Conservation (phyloP, 345 rosid genomes). For the Pelargonium nanum region DNA sequence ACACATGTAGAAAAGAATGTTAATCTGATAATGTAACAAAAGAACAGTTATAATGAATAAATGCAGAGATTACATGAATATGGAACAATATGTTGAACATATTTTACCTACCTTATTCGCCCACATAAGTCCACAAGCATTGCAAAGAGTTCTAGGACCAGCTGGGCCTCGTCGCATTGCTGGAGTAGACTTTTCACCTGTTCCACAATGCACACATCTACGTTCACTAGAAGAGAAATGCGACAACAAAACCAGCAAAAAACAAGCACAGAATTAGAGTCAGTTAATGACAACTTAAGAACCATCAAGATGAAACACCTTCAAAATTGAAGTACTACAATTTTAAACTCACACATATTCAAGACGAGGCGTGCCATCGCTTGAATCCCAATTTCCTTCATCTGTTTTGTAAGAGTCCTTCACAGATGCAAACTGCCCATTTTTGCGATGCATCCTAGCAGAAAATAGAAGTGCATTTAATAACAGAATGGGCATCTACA, state of each 20-base stretch:
- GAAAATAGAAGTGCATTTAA: slow-evolving; percentile 4
- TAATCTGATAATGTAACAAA: neutral
- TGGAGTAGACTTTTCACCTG: slow-evolving; percentile 24
- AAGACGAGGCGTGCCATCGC: slow-evolving; percentile 15
- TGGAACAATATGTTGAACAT: neutral
- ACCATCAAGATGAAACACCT: neutral
- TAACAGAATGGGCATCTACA: neutral
- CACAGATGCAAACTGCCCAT: slow-evolving; percentile 20
- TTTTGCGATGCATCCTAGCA: slow-evolving; percentile 18
- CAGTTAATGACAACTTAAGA: neutral
- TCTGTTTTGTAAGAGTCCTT: slow-evolving; percentile 13
- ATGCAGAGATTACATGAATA: neutral
- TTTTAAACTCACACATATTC: slow-evolving; percentile 29
- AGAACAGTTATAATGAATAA: neutral
- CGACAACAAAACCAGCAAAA: slow-evolving; percentile 3
- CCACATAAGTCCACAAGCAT: slow-evolving; percentile 37
- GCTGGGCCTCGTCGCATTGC: slow-evolving; percentile 32
- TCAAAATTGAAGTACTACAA: neutral
- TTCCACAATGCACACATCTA: slow-evolving; percentile 26
- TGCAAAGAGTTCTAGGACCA: slow-evolving; percentile 32
- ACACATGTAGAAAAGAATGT: neutral
- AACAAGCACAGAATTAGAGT: neutral
- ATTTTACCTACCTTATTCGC: slow-evolving; percentile 23
- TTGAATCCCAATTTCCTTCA: slow-evolving; percentile 24
- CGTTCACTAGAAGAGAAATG: slow-evolving; percentile 9